Conservation (phyloP, 768 basidiomycete species). For the Mycena chlorophos region DNA sequence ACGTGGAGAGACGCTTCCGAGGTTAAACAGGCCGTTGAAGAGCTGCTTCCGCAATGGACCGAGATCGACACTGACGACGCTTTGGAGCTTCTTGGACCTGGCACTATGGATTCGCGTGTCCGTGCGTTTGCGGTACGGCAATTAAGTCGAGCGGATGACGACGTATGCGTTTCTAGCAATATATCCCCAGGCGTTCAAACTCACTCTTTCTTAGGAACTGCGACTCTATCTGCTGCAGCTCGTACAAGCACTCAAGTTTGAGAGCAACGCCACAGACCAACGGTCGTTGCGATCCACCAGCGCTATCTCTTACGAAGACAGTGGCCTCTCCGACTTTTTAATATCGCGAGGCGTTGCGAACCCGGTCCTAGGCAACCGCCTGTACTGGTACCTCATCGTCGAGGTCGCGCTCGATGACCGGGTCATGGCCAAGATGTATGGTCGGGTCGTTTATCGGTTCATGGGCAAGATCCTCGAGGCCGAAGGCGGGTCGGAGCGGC, state of each 20-base stretch:
- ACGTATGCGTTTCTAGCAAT: slow-evolving; percentile 54
- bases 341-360: slow-evolving; percentile 84
- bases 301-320: slow-evolving; percentile 85
- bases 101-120: slow-evolving; percentile 87
- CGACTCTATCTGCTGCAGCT: slow-evolving; percentile 91
- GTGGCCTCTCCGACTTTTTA: slow-evolving; percentile 90
- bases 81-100: slow-evolving; percentile 88
- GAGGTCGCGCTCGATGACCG: slow-evolving; percentile 89
- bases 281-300: slow-evolving; percentile 71
- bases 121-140: slow-evolving; percentile 93
- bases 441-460: slow-evolving; percentile 85
- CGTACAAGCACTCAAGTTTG: slow-evolving; percentile 97
- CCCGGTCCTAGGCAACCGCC: slow-evolving; percentile 80
- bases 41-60: slow-evolving; percentile 92
- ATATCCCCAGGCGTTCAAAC: background rate
- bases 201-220: slow-evolving; percentile 75
- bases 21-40: slow-evolving; percentile 97
- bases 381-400: slow-evolving; percentile 98
- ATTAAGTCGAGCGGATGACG: slow-evolving; percentile 88
- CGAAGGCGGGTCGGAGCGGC: slow-evolving; percentile 76
- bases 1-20: slow-evolving; percentile 96
- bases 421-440: slow-evolving; percentile 90
- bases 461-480: slow-evolving; percentile 84
- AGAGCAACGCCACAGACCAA: slow-evolving; percentile 77
- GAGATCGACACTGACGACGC: slow-evolving; percentile 98